A percentile compares a stretch with the other conserved stretches of the same genome.
phyloP scores from a whole-genome alignment of 768 basidiomycete species.

The Pleurotus giganteus region DNA sequence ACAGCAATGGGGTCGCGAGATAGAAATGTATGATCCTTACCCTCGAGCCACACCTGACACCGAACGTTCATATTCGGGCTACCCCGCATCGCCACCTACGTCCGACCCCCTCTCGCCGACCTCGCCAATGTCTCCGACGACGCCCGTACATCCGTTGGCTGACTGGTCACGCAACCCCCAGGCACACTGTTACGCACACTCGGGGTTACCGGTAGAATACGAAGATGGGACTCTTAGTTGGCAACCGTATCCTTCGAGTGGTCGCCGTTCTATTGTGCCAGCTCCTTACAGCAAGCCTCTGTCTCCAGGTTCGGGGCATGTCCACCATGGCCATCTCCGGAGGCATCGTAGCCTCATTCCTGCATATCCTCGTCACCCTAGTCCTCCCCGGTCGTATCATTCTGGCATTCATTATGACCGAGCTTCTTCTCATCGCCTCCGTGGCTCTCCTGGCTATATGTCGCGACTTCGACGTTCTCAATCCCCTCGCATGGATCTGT shows the following conservation, averaged over 20 bases:
- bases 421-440: conserved; percentile 1
- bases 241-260: neutral
- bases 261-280: neutral
- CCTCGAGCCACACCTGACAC: neutral
- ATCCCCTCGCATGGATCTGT: neutral
- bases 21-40: conserved; percentile 2
- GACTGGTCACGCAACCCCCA: neutral
- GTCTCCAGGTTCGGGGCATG: neutral
- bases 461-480: neutral
- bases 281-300: neutral
- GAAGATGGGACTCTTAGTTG: neutral
- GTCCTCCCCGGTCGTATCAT: neutral
- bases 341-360: neutral
- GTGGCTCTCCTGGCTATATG: neutral
- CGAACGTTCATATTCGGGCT: neutral
- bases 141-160: neutral
- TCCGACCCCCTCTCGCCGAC: neutral
- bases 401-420: neutral
- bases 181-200: neutral
- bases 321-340: neutral
- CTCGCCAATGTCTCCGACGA: neutral
- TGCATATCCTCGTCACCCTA: neutral
- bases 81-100: neutral
- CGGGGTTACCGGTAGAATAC: neutral
- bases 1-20: neutral